Base-by-base conservation (phyloP, 192 early-diverging fungal genomes). In the Coemansia asiatica region DNA sequence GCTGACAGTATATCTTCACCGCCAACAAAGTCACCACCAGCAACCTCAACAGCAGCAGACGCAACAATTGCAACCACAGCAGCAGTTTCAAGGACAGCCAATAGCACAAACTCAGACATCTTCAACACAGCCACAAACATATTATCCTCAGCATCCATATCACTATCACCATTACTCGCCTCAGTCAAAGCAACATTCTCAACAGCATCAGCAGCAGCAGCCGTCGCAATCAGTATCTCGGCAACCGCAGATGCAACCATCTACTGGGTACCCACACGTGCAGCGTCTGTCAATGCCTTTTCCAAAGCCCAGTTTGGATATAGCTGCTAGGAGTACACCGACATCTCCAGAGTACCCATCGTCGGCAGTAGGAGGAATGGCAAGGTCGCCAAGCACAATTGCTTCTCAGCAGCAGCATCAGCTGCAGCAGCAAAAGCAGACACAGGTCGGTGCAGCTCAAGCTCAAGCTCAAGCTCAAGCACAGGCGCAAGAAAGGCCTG, bases 1-100 rank as follows among this genome's bases (percentile, higher is more conserved):
- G 10, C 58, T 74, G 4, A 79, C 76, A 8, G 72, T 68, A 18
- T 71, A 79, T 21, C 58, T 79, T 8, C 61, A 74, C 35, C 66
- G 71, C 7, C 76, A 66, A 8, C 63, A 64, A 26, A 38, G 60
- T 31, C 64, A 55, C 27, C 22, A n/a, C 31, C 61, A 63, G 35
- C 25, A 33, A 13, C 55, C 28, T 40, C 58, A 35, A 31, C 68
- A 58, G 22, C 60, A 1, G 16, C 46, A 48, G 12, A 28, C 26
- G 25, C 60, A 51, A 48, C 18, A 28, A 2, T 48, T 51, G 23
- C 48, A 60, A 33, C 72, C 54, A 31, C 64, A 67, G 18, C 56
- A 47, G 9, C 55, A 44, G 36, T 44, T 29, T n/a, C 64, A 66
- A 33, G 35, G 29, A 13, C 64, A 66, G 46, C 44, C 26, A 23